Evolutionary conservation across 75 land plant species (phyloP), one percentile per base, ranked within the genome.

Genomic region (Pseudotsuga menziesii): DNA sequence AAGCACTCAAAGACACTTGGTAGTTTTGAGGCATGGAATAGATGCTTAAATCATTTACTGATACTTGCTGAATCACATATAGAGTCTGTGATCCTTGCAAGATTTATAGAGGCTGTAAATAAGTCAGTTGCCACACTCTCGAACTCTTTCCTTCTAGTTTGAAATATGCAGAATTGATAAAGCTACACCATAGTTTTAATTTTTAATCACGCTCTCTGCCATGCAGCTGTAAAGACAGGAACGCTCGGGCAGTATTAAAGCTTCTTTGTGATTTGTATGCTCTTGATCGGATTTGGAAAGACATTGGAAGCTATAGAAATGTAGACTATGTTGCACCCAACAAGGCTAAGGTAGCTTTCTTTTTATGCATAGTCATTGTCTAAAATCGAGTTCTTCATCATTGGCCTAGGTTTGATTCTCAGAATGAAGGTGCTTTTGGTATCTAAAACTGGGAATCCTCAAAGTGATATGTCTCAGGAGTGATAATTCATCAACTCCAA

Each of bases 261-360:
- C 88, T 96, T 61, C 83, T 96, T 4, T 94, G 99, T 71, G 99
- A 96, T 78, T 88, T 96, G 59, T 96, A 96, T 82, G 99, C 99
- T 12, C 79, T 96, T 82, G 93, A 96, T 78, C 94, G 99, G 32
- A 94, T 96, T 73, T 96, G 99, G 99, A 87, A 96, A 29, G 99
- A 96, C 79, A 90, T 96, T 66, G 99, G 99, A 56, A 96, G 95
- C 27, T 96, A 90, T 78, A 82, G 97, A 8, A 96, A 92, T 83
- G 95, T 94, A 56, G 99, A 96, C 74, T 96, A 94, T 81, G 93
- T 96, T 4, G 98, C 99, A 5, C 99, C 99, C 9, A 96, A 96
- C 77, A 96, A 96, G 67, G 99, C 99, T 29, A 96, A 96, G 99
- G 99, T 96, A 84, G 17, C 29, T 63, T 26, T 17, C 22, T 77